Evolutionary conservation across 345 rosid genomes (phyloP), one percentile per base, ranked within the genome.

Genomic region (Aquilaria malaccensis): DNA sequence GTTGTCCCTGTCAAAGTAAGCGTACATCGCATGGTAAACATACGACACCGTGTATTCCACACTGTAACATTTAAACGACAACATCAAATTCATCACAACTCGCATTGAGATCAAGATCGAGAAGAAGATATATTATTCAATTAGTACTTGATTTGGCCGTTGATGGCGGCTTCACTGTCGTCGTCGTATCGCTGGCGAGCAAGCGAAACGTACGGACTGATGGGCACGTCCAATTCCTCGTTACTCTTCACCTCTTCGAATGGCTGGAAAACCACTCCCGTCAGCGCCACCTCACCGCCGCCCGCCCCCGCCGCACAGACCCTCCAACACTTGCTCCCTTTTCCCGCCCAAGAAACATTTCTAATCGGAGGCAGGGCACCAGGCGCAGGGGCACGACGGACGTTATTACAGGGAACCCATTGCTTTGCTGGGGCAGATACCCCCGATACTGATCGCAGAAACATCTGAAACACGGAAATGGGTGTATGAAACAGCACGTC

Each of bases 121-220:
- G 32, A 30, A 30, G 22, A 10, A 9, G 4, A 60, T 7, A 59
- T 31, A 30, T 15, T 2, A 11, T 6, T 7, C 2, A 13, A 31
- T 2, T 41, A 80, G 61, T 66, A 89, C 97, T 89, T 89, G 88
- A 89, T 89, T 71, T 86, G 97, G 83, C 86, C 91, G n/a, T 86
- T 89, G 31, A 86, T 55, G 6, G 81, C 86, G 4, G 89, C 76
- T 74, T 86, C 97, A 58, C 77, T 59, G 11, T 76, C 77, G 10
- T 83, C 81, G 2, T 55, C 51, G 29, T 43, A 89, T 2, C 33
- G 47, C 61, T 89, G 97, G 62, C 97, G 91, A 75, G 91, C 94
- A 13, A 86, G 81, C 14, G 96, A 89, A 48, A 57, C 67, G 0
- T 72, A 56, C 15, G 79, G 79, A 11, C 83, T 43, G 52, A 82